phyloP scores from a whole-genome alignment of 306 rosid species.

The Adenanthera pavonina region DNA sequence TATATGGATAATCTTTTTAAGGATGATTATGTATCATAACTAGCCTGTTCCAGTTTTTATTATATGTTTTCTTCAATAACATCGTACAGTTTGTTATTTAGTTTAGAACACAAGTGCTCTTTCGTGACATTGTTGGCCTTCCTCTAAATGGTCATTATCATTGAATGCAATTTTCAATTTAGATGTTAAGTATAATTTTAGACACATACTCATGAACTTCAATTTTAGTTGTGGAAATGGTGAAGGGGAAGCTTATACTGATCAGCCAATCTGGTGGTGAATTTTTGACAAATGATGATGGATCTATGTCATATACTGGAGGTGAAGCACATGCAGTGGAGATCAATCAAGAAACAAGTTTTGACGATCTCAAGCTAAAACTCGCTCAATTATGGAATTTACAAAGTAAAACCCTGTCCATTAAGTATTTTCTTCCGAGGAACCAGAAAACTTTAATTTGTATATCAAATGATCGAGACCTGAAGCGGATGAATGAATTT shows the following conservation, averaged over 20 bases:
- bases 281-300: constrained; percentile 52
- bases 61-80: background rate
- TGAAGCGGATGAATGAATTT: constrained; percentile 63
- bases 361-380: constrained; percentile 58
- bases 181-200: background rate
- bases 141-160: constrained; percentile 2
- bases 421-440: constrained; percentile 65
- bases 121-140: constrained; percentile 3
- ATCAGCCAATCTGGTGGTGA: constrained; percentile 63
- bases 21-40: background rate
- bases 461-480: constrained; percentile 55
- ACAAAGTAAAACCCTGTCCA: constrained; percentile 45
- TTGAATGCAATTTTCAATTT: constrained; percentile 10
- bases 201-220: background rate
- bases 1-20: background rate
- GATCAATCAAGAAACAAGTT: constrained; percentile 48
- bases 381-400: constrained; percentile 56
- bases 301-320: constrained; percentile 57
- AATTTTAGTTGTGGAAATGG: constrained; percentile 47
- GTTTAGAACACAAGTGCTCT: background rate
- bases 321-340: constrained; percentile 69
- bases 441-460: constrained; percentile 56
- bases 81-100: background rate
- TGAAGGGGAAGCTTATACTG: constrained; percentile 59
- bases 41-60: background rate